Conservation (phyloP, 768 basidiomycete species). For the Gautieria morchelliformis region DNA sequence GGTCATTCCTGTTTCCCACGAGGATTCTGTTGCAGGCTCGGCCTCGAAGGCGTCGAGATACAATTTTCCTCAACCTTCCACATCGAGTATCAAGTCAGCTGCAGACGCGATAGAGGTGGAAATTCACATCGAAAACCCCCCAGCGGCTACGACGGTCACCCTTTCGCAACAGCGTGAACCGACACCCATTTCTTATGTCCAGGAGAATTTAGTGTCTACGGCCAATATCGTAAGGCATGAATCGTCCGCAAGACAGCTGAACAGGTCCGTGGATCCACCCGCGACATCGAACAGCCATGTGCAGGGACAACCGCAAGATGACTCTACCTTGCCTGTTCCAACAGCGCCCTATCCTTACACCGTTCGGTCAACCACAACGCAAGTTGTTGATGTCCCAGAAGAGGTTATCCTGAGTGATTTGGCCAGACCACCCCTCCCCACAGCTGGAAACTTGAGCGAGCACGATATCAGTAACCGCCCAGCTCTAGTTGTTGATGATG, state of each 20-base stretch:
- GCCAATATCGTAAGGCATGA: not conserved
- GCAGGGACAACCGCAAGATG: not conserved
- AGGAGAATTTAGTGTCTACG: not conserved
- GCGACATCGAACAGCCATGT: not conserved
- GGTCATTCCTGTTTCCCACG: not conserved
- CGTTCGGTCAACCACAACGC: not conserved
- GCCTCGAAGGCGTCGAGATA: not conserved
- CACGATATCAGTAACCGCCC: too few relatives aligned
- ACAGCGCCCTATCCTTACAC: not conserved
- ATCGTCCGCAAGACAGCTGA: not conserved
- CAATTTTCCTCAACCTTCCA: not conserved
- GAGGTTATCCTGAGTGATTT: constrained; percentile 22
- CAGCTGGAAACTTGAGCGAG: constrained; percentile 4
- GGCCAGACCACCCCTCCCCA: constrained; percentile 32
- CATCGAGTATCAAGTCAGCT: not conserved
- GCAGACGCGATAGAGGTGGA: too few relatives aligned
- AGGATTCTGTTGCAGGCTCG: not conserved
- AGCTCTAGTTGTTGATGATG: not conserved
- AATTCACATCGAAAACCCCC: too few relatives aligned
- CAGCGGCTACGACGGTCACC: not conserved
- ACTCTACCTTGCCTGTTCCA: not conserved
- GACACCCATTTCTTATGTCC: not conserved
- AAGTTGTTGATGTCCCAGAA: constrained; percentile 12
- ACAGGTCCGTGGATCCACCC: not conserved
- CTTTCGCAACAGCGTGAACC: not conserved